Conservation (phyloP, 768 basidiomycete genomes). For the Clathrus columnatus region DNA sequence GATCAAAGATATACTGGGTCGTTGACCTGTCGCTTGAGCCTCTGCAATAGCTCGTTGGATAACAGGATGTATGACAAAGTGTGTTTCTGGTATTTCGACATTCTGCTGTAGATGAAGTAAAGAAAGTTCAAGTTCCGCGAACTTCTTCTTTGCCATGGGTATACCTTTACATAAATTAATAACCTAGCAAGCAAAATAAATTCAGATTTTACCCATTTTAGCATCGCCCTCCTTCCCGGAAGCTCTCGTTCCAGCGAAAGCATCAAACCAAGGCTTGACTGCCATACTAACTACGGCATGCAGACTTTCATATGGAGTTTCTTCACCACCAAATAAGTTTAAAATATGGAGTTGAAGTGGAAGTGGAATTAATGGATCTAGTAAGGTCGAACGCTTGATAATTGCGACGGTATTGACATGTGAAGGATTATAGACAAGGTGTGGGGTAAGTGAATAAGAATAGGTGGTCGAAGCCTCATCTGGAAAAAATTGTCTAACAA, state of each 20-base stretch:
- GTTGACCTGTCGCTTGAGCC: constrained; percentile 44
- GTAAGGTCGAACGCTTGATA: constrained; percentile 81
- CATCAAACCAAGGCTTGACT: constrained; percentile 98
- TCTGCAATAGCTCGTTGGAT: constrained; percentile 65
- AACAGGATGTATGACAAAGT: constrained; percentile 82
- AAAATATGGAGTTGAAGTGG: constrained; percentile 84
- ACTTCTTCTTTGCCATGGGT: constrained; percentile 98
- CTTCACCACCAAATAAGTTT: constrained; percentile 82
- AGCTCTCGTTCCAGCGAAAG: constrained; percentile 82
- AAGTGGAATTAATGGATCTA: constrained; percentile 75
- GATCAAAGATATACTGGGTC: constrained; percentile 69
- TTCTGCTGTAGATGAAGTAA: constrained; percentile 95
- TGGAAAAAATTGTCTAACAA: constrained; percentile 20
- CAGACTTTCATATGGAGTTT: constrained; percentile 90
- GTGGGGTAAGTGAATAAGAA: constrained; percentile 58
- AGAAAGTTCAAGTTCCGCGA: constrained; percentile 93
- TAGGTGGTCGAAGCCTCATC: constrained; percentile 60
- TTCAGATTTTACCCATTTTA: constrained; percentile 58
- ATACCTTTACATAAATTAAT: constrained; percentile 43
- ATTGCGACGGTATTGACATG: constrained; percentile 84
- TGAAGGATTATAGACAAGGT: constrained; percentile 71
- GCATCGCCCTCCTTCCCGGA: constrained; percentile 68
- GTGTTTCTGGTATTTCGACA: constrained; percentile 96
- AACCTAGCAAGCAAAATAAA: not conserved
- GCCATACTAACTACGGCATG: constrained; percentile 93